Percentiles rank a stretch among this genome's conserved stretches.
Conservation (phyloP, 2,329 filamentous ascomycete genomes). For the Aspergillus arachidicola region DNA sequence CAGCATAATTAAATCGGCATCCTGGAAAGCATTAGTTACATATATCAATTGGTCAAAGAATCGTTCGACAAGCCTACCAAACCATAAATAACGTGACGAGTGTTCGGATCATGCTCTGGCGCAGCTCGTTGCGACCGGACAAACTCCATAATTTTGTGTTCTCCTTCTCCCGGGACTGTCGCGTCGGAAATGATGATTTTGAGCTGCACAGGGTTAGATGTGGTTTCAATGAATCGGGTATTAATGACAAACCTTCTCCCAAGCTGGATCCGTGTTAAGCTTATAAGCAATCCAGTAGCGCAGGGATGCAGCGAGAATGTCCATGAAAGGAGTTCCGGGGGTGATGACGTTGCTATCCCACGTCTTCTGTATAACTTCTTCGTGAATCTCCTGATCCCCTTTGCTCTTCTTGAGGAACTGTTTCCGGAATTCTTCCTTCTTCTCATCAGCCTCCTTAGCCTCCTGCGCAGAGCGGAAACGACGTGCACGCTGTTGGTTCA, state of each 20-base stretch:
- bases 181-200: slow-evolving; percentile 99
- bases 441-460: slow-evolving; percentile 88
- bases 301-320: slow-evolving; percentile 84
- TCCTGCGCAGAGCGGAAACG: slow-evolving; percentile 94
- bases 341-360: slow-evolving; percentile 92
- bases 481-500: slow-evolving; percentile 98
- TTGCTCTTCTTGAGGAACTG: slow-evolving; percentile 76
- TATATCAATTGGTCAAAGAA: background rate
- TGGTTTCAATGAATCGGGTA: slow-evolving; percentile 2
- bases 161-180: slow-evolving; percentile 94
- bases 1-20: slow-evolving; percentile 98
- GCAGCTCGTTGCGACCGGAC: slow-evolving; percentile 89
- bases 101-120: slow-evolving; percentile 92
- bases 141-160: slow-evolving; percentile 99
- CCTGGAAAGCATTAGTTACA: slow-evolving; percentile 45
- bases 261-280: slow-evolving; percentile 92
- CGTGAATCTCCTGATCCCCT: slow-evolving; percentile 63
- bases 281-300: slow-evolving; percentile 98
- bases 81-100: slow-evolving; percentile 95
- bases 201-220: slow-evolving; percentile 51
- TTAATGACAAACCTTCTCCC: slow-evolving; percentile 69
- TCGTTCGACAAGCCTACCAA: slow-evolving; percentile 49
- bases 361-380: slow-evolving; percentile 74
- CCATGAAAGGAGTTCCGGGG: slow-evolving; percentile 98
- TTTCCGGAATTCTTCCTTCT: slow-evolving; percentile 85